These are phyloP conservation scores for Grigorovia yakushimaensis DNA, from an alignment of 805 yeast genomes.

Conservation along the genomic window DNA sequence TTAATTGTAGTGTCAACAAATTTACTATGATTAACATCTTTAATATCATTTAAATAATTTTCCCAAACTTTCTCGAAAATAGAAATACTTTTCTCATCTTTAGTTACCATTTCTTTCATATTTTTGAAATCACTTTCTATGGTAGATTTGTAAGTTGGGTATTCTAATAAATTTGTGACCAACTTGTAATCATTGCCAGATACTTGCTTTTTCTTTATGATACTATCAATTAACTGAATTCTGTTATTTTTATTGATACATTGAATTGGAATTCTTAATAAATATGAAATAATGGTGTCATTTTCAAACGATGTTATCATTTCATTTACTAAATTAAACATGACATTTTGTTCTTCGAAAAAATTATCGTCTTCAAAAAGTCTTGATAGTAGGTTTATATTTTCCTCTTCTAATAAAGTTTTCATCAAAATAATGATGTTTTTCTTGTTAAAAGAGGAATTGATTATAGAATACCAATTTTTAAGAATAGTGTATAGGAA, in stretches of 20 bases:
- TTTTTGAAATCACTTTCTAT: constrained; percentile 36
- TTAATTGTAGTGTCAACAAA: constrained; percentile 8
- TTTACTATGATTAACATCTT: constrained; percentile 19
- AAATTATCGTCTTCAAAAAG: constrained; percentile 32
- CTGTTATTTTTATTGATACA: constrained; percentile 34
- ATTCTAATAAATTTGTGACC: constrained; percentile 34
- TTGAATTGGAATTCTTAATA: constrained; percentile 38
- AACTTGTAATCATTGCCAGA: constrained; percentile 10
- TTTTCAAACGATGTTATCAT: constrained; percentile 11
- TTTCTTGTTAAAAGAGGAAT: constrained; percentile 26
- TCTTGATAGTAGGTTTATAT: constrained; percentile 10
- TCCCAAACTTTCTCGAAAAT: constrained; percentile 33
- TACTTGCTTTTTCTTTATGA: constrained; percentile 9
- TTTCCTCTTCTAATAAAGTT: constrained; percentile 20
- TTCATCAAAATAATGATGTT: constrained; percentile 26
- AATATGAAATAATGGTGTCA: constrained; percentile 1
- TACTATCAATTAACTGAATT: constrained; percentile 20
- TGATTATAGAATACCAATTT: constrained; percentile 49
- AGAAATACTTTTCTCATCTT: constrained; percentile 1
- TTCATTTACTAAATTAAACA: constrained; percentile 21
- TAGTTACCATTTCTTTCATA: constrained; percentile 9
- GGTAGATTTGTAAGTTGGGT: constrained; percentile 45
- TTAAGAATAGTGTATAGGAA: constrained; percentile 26
- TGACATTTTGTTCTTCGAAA: constrained; percentile 40
- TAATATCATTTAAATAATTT: constrained; percentile 33